Conservation (phyloP, 73 alveolate genomes). For the Symbiodinium natans region DNA sequence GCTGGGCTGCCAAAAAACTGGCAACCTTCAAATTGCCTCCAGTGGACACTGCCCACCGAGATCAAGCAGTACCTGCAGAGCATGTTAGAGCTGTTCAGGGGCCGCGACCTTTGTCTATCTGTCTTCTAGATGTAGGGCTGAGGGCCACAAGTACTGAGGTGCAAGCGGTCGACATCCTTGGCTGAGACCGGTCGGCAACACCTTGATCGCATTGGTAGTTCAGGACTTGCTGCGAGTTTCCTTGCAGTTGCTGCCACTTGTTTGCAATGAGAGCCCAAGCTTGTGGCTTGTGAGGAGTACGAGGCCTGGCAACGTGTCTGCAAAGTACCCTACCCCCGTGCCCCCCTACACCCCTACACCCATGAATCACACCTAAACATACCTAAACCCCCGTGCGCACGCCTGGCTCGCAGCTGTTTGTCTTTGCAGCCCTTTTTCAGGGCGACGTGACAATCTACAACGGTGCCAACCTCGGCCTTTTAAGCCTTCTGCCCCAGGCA, state of each 20-base stretch:
- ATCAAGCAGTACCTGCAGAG: constrained; percentile 89
- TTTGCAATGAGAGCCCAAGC: background rate
- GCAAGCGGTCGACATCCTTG: constrained; percentile 89
- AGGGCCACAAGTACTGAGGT: background rate
- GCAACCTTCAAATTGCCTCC: no score
- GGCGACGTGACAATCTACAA: constrained; percentile 85
- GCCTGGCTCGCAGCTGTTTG: no score
- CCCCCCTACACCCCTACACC: no score
- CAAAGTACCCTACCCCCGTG: no score
- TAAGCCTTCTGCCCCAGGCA: no score
- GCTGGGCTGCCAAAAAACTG: background rate
- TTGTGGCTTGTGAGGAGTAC: background rate
- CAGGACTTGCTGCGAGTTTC: constrained; percentile 22
- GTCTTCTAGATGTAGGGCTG: no score
- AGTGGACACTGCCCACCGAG: background rate
- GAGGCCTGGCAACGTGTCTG: no score
- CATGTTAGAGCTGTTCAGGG: constrained; percentile 76
- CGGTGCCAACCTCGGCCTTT: background rate
- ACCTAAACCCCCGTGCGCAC: no score
- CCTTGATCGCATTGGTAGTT: constrained; percentile 50
- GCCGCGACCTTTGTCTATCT: background rate
- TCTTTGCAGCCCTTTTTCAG: background rate
- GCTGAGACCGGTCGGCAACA: constrained; percentile 92
- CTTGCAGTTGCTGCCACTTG: background rate
- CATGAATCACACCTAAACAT: no score